Evolutionary conservation across 176 grass and related monocot species (phyloP), one percentile per base, ranked within the genome.

Genomic region (Zoysia japonica): DNA sequence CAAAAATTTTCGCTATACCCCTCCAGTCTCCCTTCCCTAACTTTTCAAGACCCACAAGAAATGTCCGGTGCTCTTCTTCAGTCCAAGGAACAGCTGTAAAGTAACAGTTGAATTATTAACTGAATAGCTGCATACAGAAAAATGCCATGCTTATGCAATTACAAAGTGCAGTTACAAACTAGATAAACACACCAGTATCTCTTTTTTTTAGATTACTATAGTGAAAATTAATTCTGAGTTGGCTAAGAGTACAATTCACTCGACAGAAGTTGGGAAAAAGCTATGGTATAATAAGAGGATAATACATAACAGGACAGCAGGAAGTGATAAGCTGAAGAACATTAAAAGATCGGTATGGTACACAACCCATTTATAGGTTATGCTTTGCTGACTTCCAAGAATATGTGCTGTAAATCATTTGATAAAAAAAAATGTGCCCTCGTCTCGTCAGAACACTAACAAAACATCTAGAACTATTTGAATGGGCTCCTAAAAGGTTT

Each of bases 51-150:
- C 90, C 90, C 76, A 81, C 77, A 76, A 92, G 87, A 80, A 92
- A 92, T 81, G 84, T 89, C 56, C 90, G 80, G 77, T 92, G 90
- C 74, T 92, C 90, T 80, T 92, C 90, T 89, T 92, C 87, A 72
- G 90, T 92, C 90, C 90, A 92, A 84, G 86, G 86, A 53, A 86
- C 72, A 67, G 87, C 90, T 92, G n/a, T n/a, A n/a, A n/a, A n/a
- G n/a, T n/a, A 37, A 65, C 45, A 79, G 60, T 10, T 74, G 47
- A 72, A 15, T 2, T 51, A 19, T 70, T 44, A 57, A 78, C 4
- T 37, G 28, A 79, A 41, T 60, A 6, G 16, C 14, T 85, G 17
- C 15, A 61, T n/a, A 63, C 48, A 40, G 36, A 65, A 82, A 85
- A 16, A 64, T 56, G 13, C 8, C 20, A 40, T 55, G 54, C 63